Evolutionary conservation across 768 basidiomycete species (phyloP).

Genomic region (Amanita inopinata): DNA sequence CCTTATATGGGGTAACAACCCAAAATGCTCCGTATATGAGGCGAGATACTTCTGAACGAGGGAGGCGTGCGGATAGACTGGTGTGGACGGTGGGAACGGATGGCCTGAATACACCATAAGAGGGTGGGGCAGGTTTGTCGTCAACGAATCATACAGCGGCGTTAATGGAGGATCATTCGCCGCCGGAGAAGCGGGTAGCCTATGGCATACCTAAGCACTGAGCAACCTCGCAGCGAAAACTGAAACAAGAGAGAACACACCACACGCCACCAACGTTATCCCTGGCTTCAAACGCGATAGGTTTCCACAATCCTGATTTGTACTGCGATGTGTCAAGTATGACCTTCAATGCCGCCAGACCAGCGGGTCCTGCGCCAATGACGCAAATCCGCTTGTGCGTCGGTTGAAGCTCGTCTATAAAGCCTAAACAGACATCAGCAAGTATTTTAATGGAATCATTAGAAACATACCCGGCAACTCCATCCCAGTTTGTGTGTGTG

Average conservation of each 20-base stretch:
- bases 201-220: constrained; percentile 13
- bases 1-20: constrained; percentile 50
- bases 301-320: constrained; percentile 52
- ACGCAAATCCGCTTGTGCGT: constrained; percentile 41
- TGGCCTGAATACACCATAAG: constrained; percentile 61
- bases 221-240: not conserved
- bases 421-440: too few relatives aligned
- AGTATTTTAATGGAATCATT: too few relatives aligned
- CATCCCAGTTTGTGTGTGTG: too few relatives aligned
- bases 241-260: constrained; percentile 36
- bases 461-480: too few relatives aligned
- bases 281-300: constrained; percentile 54
- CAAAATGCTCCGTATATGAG: constrained; percentile 52
- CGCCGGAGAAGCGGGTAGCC: constrained; percentile 45
- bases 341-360: constrained; percentile 60
- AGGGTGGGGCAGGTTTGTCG: constrained; percentile 76
- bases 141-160: constrained; percentile 70
- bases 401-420: too few relatives aligned
- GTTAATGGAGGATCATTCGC: constrained; percentile 46
- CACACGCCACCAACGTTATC: constrained; percentile 68
- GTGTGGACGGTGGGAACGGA: constrained; percentile 61
- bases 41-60: constrained; percentile 62
- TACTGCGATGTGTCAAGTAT: constrained; percentile 50
- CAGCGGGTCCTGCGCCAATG: constrained; percentile 70
- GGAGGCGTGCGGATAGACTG: constrained; percentile 55